Base-by-base conservation (phyloP, 164 flowering plant species). In the Vitis riparia region DNA sequence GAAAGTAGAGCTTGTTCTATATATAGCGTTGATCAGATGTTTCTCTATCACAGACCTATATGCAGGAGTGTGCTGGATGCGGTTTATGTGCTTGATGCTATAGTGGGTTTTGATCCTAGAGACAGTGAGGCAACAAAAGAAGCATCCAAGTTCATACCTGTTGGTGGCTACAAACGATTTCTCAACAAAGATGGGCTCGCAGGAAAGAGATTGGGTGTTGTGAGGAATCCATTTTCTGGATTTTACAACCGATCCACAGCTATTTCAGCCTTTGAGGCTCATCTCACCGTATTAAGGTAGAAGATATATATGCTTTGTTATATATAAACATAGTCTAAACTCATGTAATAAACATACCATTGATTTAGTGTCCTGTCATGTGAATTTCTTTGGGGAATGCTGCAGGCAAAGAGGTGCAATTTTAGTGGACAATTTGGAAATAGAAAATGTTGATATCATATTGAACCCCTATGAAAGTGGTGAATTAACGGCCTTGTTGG, bases 41-140 rank as follows among this genome's bases (percentile, higher is more conserved):
- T 12, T 1, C 66, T 63, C 44, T 32, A 4, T 0, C 0, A 27
- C 70, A 79, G 81, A 65, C 81, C 81, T 11, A 71, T 78, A 60
- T 71, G 77, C 69, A 71, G 84, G 68, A 81, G 79, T 9, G 84
- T 81, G 5, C 70, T 81, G 1, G 84, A 81, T 59, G 81, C 81
- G 14, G 81, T 76, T 10, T 50, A 63, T 55, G 75, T 78, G 49
- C 79, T 81, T n/a, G 84, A 81, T 51, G 79, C 62, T 7, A 81
- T 81, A 53, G 81, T 65, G 7, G 84, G 81, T 1, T 67, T 63
- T 61, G 81, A 81, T 58, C 74, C 73, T 5, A 72, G 65, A 56
- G 79, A 78, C 53, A 11, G 68, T 51, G 81, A 77, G 47, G 80
- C 79, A 62, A 81, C 84, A 51, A 57, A 4, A 11, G 63, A 59